Base-by-base conservation (phyloP, 768 basidiomycete species). In the Nidularia sp. region DNA sequence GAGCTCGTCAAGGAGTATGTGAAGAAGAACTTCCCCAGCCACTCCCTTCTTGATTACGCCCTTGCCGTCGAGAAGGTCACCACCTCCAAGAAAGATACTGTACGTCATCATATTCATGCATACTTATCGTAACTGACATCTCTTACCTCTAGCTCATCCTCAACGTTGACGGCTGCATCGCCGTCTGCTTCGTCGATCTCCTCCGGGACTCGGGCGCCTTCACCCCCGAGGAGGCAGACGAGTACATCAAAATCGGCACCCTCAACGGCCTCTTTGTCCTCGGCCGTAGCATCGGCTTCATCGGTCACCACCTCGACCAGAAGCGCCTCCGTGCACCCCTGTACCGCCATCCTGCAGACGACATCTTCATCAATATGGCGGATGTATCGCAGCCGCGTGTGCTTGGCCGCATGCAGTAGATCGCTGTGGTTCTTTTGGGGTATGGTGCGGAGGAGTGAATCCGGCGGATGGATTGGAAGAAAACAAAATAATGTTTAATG, bases 41-140 rank as follows among this genome's bases (percentile, higher is more conserved):
- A 95, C 75, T 85, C 83, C 57, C 77, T 96, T 57, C 84, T 96
- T 61, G 94, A 96, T 73, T 96, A 94, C 61, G 96, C 95, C 10
- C 83, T 98, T 54, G 93, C 92, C 42, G 94, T 97, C 56, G 96
- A 99, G 81, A 93, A 90, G 72, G 95, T 98, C 54, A 98, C 96
- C 39, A 94, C 93, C 43, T 75, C 92, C 51, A 99, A 99, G 86
- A 97, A 98, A 79, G 94, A 96, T 68, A 96, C 93, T 44, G 85
- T 88, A 57, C 53, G 79, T 73, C 1, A 12, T 51, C 33, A 36
- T 41, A 29, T 12, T 44, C 45, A 8, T 6, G 8, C n/a, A 39
- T 36, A 13, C 12, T 41, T 4, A 6, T 5, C 15, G 36, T 29
- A 12, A 34, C 49, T 34, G 34, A 13, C 13, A 13, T 13, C 47